A percentile compares a stretch with the other conserved stretches of the same genome.
phyloP scores from a whole-genome alignment of 169 alveolate species.

The Cryptosporidium ryanae region DNA sequence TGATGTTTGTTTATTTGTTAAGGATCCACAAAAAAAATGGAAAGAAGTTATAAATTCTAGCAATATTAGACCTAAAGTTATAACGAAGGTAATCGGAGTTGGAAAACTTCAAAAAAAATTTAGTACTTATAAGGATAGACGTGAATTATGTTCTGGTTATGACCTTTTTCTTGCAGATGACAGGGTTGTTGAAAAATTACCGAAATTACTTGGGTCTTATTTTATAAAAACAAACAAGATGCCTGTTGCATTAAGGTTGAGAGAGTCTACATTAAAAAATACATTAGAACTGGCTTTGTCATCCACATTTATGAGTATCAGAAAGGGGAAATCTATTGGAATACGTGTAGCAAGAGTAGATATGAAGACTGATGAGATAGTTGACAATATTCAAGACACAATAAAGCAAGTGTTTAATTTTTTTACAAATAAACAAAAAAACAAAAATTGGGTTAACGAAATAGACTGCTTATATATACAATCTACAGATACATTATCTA shows the following conservation, averaged over 20 bases:
- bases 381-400: conserved; percentile 75
- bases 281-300: conserved; percentile 73
- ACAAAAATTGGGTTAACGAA: conserved; percentile 75
- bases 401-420: conserved; percentile 62
- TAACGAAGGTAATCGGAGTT: conserved; percentile 74
- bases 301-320: conserved; percentile 67
- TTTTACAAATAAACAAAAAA: conserved; percentile 27
- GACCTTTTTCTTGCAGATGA: conserved; percentile 77
- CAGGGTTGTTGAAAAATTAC: conserved; percentile 72
- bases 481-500: conserved; percentile 78
- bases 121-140: conserved; percentile 71
- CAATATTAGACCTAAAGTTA: conserved; percentile 10
- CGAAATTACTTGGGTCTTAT: conserved; percentile 75
- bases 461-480: conserved; percentile 76
- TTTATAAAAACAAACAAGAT: conserved; percentile 77
- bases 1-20: conserved; percentile 78
- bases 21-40: conserved; percentile 82
- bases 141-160: conserved; percentile 78
- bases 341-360: conserved; percentile 76
- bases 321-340: conserved; percentile 75
- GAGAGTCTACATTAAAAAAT: conserved; percentile 56
- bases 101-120: conserved; percentile 76
- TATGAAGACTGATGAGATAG: conserved; percentile 69
- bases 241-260: conserved; percentile 39
- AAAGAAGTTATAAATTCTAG: conserved; percentile 71